These are phyloP conservation scores for Pseudozyma pruni DNA, from an alignment of 1,284 basidiomycete species.

Conservation along the genomic window DNA sequence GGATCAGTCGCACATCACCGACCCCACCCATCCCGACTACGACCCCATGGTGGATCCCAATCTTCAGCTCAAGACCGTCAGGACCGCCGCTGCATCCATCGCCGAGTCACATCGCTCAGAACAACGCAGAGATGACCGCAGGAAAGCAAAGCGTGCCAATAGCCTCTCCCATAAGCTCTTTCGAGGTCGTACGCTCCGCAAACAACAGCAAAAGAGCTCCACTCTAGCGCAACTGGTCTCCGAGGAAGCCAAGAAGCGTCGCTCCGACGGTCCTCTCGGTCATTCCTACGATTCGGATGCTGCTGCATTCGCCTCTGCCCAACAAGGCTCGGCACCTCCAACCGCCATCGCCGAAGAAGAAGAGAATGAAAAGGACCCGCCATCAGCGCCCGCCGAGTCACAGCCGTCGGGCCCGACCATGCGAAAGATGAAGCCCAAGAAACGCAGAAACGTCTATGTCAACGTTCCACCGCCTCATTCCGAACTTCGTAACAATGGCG, in stretches of 20 bases:
- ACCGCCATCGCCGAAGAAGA: conserved; percentile 34
- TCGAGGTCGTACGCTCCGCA: conserved; percentile 48
- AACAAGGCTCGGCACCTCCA: conserved; percentile 47
- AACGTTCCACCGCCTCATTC: conserved; percentile 70
- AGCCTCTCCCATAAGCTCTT: conserved; percentile 55
- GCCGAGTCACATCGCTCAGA: conserved; percentile 63
- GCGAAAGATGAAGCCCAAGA: conserved; percentile 54
- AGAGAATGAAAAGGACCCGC: conserved; percentile 18
- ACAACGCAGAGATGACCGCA: conserved; percentile 51
- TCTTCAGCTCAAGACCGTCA: conserved; percentile 59
- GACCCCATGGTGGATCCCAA: conserved; percentile 62
- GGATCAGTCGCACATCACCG: conserved; percentile 47
- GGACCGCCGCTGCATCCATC: conserved; percentile 64
- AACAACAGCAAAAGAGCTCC: conserved; percentile 35
- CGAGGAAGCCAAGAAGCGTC: conserved; percentile 38
- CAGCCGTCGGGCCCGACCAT: conserved; percentile 35
- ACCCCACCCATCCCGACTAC: conserved; percentile 61
- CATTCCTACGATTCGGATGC: conserved; percentile 33
- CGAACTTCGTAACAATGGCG: conserved; percentile 78
- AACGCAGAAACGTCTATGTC: conserved; percentile 62
- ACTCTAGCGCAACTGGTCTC: conserved; percentile 31
- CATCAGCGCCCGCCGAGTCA: not conserved
- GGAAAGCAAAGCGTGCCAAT: conserved; percentile 40
- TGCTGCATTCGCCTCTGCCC: conserved; percentile 56
- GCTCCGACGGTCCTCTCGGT: conserved; percentile 32